Base-by-base conservation (phyloP, 2,329 filamentous ascomycete genomes). In the Cladosporium sp. region DNA sequence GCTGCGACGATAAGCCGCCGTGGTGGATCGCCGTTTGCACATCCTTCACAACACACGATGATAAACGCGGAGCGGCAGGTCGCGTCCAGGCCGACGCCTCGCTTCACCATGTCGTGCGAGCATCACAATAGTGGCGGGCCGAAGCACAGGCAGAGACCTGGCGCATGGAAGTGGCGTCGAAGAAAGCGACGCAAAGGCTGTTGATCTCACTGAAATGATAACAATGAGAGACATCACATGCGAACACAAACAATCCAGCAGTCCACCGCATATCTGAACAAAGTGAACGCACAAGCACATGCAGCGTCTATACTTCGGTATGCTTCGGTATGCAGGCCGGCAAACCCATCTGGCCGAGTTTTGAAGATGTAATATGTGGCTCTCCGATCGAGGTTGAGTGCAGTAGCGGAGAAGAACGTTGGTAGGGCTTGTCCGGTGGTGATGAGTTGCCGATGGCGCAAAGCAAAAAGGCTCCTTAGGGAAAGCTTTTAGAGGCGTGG, bases 71-170 rank as follows among this genome's bases (percentile, higher is more conserved):
- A 19, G 25, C 43, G 43, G 43, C 43, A 29, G 43, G 18, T 38
- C 32, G 43, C 33, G 36, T 46, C 33, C 43, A 38, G 33, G 43
- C 43, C 43, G 18, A n/a, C 32, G 27, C 15, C 27, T 29, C 40
- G 40, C 40, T 38, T 46, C 32, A 35, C n/a, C 32, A 11, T n/a
- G 32, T 35, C 32, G 32, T 16, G 43, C 11, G 43, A 38, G 43
- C 43, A 32, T 19, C 13, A 22, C 30, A 19, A 12, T 7, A 20
- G 43, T 19, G 22, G 32, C 32, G 32, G n/a, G 32, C 12, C 15
- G 32, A n/a, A n/a, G 32, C 32, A 35, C 32, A n/a, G 32, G 32
- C 32, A 15, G 7, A 4, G 22, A 16, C 32, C 32, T 35, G 13
- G 32, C 33, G 29, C 19, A 38, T 13, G 33, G 33, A 30, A 46